These are phyloP conservation scores for Streptanthus diversifolius DNA, from an alignment of 345 rosid species.

Conservation along the genomic window DNA sequence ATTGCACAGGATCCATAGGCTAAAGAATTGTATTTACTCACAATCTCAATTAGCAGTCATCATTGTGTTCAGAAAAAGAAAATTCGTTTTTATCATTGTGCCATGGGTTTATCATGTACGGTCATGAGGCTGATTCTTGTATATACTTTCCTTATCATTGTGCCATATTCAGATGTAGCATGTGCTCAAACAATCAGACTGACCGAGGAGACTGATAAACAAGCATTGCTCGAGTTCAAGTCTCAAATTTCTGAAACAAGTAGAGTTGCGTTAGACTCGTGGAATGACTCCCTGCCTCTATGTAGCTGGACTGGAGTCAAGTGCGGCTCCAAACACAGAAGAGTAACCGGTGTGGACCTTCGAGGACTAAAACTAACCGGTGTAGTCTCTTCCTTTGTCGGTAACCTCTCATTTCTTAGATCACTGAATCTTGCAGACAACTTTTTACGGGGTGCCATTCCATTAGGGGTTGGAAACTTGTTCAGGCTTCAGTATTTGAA, in stretches of 20 bases:
- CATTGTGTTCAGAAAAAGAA: background rate
- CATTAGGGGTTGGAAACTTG: slow-evolving; percentile 19
- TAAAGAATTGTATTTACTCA: background rate
- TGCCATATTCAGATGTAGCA: background rate
- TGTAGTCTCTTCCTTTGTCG: slow-evolving; percentile 25
- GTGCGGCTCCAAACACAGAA: slow-evolving; percentile 9
- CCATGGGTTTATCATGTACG: background rate
- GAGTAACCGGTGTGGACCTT: slow-evolving; percentile 26
- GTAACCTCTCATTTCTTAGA: slow-evolving; percentile 37
- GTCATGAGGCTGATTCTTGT: slow-evolving; percentile 7
- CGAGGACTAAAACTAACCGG: slow-evolving; percentile 11
- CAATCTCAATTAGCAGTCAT: background rate
- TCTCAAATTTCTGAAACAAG: slow-evolving; percentile 17
- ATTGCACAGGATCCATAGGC: background rate
- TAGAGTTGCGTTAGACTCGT: slow-evolving; percentile 9
- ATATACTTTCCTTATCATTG: background rate
- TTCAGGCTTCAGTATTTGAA: slow-evolving; percentile 22
- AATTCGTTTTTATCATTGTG: background rate
- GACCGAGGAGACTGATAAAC: slow-evolving; percentile 29
- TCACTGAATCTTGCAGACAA: slow-evolving; percentile 23
- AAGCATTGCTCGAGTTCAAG: slow-evolving; percentile 29
- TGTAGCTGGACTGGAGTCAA: slow-evolving; percentile 28
- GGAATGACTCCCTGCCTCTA: slow-evolving; percentile 30
- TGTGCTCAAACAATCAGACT: slow-evolving; percentile 18
- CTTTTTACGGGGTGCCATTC: slow-evolving; percentile 2